These are phyloP conservation scores for Xerocomus minutiporus DNA, from an alignment of 1,284 basidiomycete species.

Conservation along the genomic window DNA sequence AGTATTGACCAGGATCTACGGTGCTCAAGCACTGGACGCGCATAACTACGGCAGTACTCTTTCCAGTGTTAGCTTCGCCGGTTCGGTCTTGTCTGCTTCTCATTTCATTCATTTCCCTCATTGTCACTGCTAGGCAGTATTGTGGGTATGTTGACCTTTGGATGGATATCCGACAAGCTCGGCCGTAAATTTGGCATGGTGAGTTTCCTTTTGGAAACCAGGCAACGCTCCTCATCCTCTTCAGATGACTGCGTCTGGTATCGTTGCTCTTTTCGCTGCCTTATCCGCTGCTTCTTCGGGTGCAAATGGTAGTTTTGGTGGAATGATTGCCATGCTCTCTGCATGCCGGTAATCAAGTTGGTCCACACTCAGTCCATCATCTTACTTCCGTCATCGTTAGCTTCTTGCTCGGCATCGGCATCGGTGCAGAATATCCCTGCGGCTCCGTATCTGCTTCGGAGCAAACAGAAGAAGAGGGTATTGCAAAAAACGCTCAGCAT, in stretches of 20 bases:
- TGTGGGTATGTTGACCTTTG: conserved; percentile 75
- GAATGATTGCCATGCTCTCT: conserved; percentile 72
- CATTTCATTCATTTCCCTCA: conserved; percentile 2
- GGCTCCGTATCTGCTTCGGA: conserved; percentile 91
- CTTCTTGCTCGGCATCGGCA: conserved; percentile 77
- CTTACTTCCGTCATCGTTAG: conserved; percentile 31
- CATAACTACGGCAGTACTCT: conserved; percentile 61
- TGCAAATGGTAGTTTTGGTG: conserved; percentile 63
- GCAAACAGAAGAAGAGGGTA: conserved; percentile 78
- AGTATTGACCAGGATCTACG: conserved; percentile 69
- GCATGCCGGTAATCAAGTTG: conserved; percentile 62
- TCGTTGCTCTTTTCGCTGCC: conserved; percentile 75
- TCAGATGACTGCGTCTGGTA: conserved; percentile 72
- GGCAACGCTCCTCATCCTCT: background rate
- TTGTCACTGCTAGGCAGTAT: conserved; percentile 45
- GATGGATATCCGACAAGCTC: conserved; percentile 79
- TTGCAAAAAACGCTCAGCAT: conserved; percentile 78
- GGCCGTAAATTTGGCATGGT: conserved; percentile 90
- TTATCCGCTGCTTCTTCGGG: conserved; percentile 84
- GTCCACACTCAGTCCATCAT: background rate
- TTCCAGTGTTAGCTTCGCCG: conserved; percentile 71
- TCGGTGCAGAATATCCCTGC: conserved; percentile 89
- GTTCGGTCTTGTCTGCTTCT: conserved; percentile 28
- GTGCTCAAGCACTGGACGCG: conserved; percentile 41
- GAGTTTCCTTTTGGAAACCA: conserved; percentile 16